phyloP scores from a whole-genome alignment of 805 yeast species.

The Spencermartinsiella europaea region DNA sequence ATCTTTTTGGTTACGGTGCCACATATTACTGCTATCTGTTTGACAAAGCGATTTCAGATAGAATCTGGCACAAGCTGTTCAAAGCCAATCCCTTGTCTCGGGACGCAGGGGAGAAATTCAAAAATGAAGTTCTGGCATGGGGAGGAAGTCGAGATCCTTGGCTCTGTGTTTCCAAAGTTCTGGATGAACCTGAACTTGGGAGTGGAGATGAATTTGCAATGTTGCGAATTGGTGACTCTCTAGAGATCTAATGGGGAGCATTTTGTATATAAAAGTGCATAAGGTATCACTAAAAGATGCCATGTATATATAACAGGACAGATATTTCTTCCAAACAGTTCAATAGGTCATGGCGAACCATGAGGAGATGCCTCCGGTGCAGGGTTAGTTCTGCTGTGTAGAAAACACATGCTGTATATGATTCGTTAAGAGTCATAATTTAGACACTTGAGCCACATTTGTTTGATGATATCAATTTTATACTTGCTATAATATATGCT shows the following conservation, averaged over 20 bases:
- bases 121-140: constrained; percentile 71
- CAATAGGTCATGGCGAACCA: too few species aligned
- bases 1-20: constrained; percentile 87
- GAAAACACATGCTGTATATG: too few species aligned
- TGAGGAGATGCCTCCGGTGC: too few species aligned
- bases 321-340: too few species aligned
- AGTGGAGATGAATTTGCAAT: constrained; percentile 71
- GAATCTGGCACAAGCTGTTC: constrained; percentile 75
- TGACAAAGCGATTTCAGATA: constrained; percentile 88
- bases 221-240: constrained; percentile 15
- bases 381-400: too few species aligned
- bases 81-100: constrained; percentile 62
- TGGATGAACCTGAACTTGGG: constrained; percentile 56
- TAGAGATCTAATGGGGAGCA: neutral
- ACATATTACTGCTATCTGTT: constrained; percentile 87
- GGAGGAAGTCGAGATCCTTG: constrained; percentile 93
- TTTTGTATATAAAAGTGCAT: constrained; percentile 1
- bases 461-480: too few species aligned
- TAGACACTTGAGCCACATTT: too few species aligned
- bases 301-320: neutral
- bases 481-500: too few species aligned
- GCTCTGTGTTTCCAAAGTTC: constrained; percentile 73
- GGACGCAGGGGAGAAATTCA: constrained; percentile 70
- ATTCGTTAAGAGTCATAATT: too few species aligned
- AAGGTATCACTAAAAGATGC: constrained; percentile 2